Conservation (phyloP, 2,329 filamentous ascomycete species). For the Metarhizium guizhouense region DNA sequence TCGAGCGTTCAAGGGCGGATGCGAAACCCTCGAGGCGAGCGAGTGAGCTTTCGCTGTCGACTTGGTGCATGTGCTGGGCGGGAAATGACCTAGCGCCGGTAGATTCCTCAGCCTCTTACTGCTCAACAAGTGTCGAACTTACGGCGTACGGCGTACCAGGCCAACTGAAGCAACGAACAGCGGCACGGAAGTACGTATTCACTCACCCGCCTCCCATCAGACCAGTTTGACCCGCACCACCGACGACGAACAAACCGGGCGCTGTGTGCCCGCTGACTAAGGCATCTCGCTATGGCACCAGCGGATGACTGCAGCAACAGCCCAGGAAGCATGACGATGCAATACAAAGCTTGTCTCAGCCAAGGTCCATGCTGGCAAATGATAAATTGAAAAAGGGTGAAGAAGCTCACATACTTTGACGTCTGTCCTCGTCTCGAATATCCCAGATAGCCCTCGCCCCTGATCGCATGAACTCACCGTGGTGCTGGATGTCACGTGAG, state of each 20-base stretch:
- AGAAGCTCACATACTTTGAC: no score
- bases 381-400: no score
- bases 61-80: neutral
- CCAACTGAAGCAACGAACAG: no score
- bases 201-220: no score
- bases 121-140: neutral
- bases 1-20: neutral
- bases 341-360: neutral
- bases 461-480: no score
- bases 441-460: no score
- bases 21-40: neutral
- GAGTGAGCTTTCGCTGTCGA: neutral
- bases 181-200: no score
- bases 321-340: neutral
- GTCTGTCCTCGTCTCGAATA: no score
- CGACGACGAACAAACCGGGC: neutral
- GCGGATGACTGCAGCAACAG: neutral
- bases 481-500: neutral
- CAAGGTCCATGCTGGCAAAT: neutral
- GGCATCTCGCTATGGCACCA: neutral
- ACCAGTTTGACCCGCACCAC: no score
- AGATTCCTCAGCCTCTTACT: neutral
- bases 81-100: conserved; percentile 10
- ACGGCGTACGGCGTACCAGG: no score
- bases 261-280: neutral